Evolutionary conservation across 805 yeast species (phyloP), one percentile per base, ranked within the genome.

Genomic region (Candida arabinofermentans): DNA sequence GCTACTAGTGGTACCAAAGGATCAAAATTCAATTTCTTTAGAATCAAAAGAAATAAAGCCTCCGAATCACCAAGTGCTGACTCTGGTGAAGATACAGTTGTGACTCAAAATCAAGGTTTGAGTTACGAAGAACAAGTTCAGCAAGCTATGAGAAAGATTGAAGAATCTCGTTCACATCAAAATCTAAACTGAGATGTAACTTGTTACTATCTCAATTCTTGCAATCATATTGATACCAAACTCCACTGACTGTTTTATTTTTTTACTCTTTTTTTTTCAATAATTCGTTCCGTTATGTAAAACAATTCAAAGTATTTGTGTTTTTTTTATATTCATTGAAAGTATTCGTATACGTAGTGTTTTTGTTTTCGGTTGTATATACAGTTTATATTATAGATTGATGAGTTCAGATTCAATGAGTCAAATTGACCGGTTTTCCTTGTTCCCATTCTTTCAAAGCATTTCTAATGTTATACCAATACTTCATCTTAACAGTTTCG

Each of bases 401-500:
- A n/a, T n/a, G n/a, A n/a, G n/a, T n/a, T n/a, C n/a, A n/a, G n/a
- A n/a, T n/a, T 62, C 57, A 81, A 57, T 83, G 88, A n/a, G 83
- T 77, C 53, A 83, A 62, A 40, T 70, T 75, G 4, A 82, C 77
- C 4, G 81, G 79, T 54, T 77, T 74, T 17, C 87, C 87, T 1
- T 81, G 77, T 49, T 81, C 83, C 91, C 93, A 83, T 37, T 83
- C 88, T 61, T 77, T 79, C 34, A 89, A 72, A 5, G 87, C 88
- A 31, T 74, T 74, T 37, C 77, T 77, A 26, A 91, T 78, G 57
- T 86, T 90, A 37, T 72, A 70, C 95, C 96, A 89, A 59, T 89
- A 91, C 59, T 86, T 86, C 47, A 91, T 65, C 48, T 75, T 76
- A 19, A 88, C 76, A 1, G 95, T 82, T 45, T 79, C 80, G 40